Percentiles rank a stretch among this genome's conserved stretches.
phyloP scores from a whole-genome alignment of 2,329 filamentous ascomycete genomes.

The Pyrenophora tritici-repentis region DNA sequence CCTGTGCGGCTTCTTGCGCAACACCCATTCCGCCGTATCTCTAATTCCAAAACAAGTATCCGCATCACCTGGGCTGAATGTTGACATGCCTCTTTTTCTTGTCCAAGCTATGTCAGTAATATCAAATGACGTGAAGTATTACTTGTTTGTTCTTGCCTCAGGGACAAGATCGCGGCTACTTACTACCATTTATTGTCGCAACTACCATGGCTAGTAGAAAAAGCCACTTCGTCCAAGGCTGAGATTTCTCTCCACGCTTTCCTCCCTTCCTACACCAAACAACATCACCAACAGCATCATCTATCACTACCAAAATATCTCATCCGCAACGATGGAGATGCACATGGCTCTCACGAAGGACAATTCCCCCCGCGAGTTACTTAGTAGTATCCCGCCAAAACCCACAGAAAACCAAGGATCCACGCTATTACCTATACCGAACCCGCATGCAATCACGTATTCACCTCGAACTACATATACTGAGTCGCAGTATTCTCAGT shows the following conservation, averaged over 20 bases:
- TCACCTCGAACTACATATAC: background rate
- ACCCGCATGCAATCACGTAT: background rate
- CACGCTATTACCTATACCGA: background rate
- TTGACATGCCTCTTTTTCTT: too few species aligned
- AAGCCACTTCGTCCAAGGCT: background rate
- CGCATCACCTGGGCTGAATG: too few species aligned
- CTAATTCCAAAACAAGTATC: too few species aligned
- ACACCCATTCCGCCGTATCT: background rate
- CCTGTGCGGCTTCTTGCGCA: background rate
- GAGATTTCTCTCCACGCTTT: background rate
- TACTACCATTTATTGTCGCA: background rate
- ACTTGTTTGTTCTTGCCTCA: background rate
- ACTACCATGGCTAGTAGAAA: background rate
- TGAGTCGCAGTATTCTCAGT: background rate
- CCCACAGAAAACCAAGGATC: background rate
- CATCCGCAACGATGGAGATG: constrained; percentile 8
- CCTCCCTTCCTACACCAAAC: background rate
- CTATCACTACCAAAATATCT: constrained; percentile 18
- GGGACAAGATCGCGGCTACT: background rate
- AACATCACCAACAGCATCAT: constrained; percentile 12
- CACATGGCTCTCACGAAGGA: background rate
- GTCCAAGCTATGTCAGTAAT: too few species aligned
- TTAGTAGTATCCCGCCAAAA: background rate
- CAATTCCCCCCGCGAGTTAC: background rate
- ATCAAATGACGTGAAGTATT: too few species aligned